These are phyloP conservation scores for Phyllachora maydis DNA, from an alignment of 2,329 filamentous ascomycete species.

Conservation along the genomic window DNA sequence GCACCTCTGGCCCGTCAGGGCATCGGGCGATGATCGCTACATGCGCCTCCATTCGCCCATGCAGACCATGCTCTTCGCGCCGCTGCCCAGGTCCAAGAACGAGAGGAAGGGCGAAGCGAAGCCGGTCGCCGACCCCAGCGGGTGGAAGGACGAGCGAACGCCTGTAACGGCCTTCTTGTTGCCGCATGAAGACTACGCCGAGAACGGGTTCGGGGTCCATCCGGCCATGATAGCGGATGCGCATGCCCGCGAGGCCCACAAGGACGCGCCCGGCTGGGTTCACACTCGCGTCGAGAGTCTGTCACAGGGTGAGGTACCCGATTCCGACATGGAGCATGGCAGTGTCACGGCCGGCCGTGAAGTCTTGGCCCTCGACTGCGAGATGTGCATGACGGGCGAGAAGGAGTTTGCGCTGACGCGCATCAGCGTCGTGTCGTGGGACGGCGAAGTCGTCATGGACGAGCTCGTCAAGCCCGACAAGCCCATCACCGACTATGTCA, in stretches of 20 bases:
- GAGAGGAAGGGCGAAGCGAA: slow-evolving; percentile 42
- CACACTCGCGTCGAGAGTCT: slow-evolving; percentile 50
- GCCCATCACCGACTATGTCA: slow-evolving; percentile 85
- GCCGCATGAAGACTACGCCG: slow-evolving; percentile 49
- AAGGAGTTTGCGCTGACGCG: slow-evolving; percentile 69
- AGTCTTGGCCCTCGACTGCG: slow-evolving; percentile 74
- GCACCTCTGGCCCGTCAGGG: slow-evolving; percentile 75
- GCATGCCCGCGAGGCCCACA: slow-evolving; percentile 29
- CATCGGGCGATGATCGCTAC: slow-evolving; percentile 67
- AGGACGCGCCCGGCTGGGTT: slow-evolving; percentile 56
- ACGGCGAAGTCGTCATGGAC: slow-evolving; percentile 64
- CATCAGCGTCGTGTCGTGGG: slow-evolving; percentile 74
- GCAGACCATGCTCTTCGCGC: slow-evolving; percentile 60
- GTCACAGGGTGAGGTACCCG: slow-evolving; percentile 46
- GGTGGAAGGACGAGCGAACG: slow-evolving; percentile 56
- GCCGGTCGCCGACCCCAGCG: slow-evolving; percentile 38
- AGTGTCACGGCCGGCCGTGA: slow-evolving; percentile 68
- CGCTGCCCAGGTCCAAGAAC: slow-evolving; percentile 47
- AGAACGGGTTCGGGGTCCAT: slow-evolving; percentile 73
- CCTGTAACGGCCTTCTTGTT: slow-evolving; percentile 65
- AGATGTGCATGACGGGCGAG: slow-evolving; percentile 84
- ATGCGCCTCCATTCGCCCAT: slow-evolving; percentile 73
- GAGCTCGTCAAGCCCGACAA: slow-evolving; percentile 79
- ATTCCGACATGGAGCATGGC: slow-evolving; percentile 53
- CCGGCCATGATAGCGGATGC: slow-evolving; percentile 47